Conservation (phyloP, 768 basidiomycete species). For the Obba rivulosa region DNA sequence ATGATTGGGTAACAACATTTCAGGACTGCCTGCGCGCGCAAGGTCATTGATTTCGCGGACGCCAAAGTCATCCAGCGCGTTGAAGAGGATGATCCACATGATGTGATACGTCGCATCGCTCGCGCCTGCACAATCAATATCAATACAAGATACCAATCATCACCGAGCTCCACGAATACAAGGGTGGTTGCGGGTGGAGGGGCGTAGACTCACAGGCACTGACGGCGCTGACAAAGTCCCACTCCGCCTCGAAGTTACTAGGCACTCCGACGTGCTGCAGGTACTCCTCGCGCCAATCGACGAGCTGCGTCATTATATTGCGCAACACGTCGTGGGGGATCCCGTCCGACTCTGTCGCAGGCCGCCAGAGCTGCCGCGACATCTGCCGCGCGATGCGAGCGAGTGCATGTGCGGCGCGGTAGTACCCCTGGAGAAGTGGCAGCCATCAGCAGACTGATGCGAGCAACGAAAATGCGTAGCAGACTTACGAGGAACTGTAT, state of each 20-base stretch:
- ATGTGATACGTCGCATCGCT: constrained; percentile 89
- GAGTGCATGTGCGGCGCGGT: constrained; percentile 76
- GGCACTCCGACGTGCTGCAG: constrained; percentile 82
- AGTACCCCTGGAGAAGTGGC: constrained; percentile 59
- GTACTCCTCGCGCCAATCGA: constrained; percentile 72
- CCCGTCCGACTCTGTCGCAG: constrained; percentile 70
- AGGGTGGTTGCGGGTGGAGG: too few relatives aligned
- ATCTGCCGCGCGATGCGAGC: constrained; percentile 80
- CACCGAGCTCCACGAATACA: too few relatives aligned
- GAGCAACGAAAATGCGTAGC: constrained; percentile 9
- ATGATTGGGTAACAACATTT: constrained; percentile 33
- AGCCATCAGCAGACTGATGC: not conserved
- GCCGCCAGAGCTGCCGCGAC: constrained; percentile 77
- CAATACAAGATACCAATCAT: not conserved
- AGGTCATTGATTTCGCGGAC: constrained; percentile 65
- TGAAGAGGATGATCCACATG: constrained; percentile 84
- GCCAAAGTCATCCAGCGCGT: constrained; percentile 80
- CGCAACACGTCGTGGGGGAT: constrained; percentile 64
- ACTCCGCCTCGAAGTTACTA: constrained; percentile 73
- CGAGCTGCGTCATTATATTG: constrained; percentile 49
- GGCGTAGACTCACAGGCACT: constrained; percentile 44
- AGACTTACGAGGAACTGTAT: constrained; percentile 63
- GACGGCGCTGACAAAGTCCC: constrained; percentile 86
- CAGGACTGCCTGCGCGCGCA: constrained; percentile 30
- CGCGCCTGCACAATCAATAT: constrained; percentile 57